Base-by-base conservation (phyloP, 139 green algal species). In the Diplosphaera chodatii region DNA sequence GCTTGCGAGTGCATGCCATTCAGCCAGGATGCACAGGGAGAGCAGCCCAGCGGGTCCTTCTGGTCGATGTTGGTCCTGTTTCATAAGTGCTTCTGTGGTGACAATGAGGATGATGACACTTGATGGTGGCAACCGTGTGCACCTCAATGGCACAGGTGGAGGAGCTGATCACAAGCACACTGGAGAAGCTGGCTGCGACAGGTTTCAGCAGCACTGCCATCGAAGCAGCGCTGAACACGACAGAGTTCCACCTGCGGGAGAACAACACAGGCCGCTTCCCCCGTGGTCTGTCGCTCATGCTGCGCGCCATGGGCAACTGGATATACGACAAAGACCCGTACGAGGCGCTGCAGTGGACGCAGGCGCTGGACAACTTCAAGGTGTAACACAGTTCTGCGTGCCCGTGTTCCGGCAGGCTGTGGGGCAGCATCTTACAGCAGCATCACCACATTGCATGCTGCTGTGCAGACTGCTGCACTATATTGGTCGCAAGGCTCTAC, bases 261-360 rank as follows among this genome's bases (percentile, higher is more conserved):
- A 99, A 99, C 89, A 99, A 99, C 88, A 99, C 95, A 2, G 95
- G 94, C 65, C 66, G 80, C 71, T 98, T 98, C 88, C 95, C 95
- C 5, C 86, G 95, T 40, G 95, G 95, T 3, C 87, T 99, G 16
- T 90, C 82, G 30, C 87, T 99, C 62, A 99, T 99, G 95, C 86
- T 99, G 71, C 86, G 91, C 37, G 87, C 91, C 40, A 88, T 98
- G 82, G 82, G 81, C 62, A 83, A 90, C 32, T 99, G 95, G 95
- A 92, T 98, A 77, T 99, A 99, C 72, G 92, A 96, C 75, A 77
- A 83, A 8, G 92, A 98, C 85, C 95, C 95, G 34, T 91, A 97
- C 78, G 74, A 89, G 76, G 87, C 89, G 33, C 87, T 99, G 66
- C 84, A 92, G 76, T 99, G 94, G 89, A 86, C 92, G 75, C 87